Evolutionary conservation across 163 green algal genomes (phyloP).

Genomic region (Volvox carteri): DNA sequence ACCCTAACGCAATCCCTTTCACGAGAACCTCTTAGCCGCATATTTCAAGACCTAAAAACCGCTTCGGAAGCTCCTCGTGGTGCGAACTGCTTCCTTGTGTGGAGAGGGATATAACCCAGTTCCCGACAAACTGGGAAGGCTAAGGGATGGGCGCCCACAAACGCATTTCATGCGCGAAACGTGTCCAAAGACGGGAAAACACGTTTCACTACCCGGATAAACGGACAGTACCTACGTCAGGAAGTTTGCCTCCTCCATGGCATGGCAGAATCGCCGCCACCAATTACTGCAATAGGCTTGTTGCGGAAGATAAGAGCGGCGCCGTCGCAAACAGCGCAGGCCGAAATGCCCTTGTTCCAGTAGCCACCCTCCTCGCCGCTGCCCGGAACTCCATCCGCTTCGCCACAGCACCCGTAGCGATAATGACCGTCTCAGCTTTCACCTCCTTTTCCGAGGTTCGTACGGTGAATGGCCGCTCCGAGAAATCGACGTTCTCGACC

Average conservation of each 20-base stretch:
- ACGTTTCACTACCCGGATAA: too few relatives aligned
- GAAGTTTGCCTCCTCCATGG: constrained; percentile 94
- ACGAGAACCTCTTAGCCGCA: too few relatives aligned
- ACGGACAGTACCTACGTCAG: constrained; percentile 79
- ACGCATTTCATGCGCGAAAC: too few relatives aligned
- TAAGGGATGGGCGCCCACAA: too few relatives aligned
- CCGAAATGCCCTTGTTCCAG: constrained; percentile 92
- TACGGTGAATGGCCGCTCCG: constrained; percentile 81
- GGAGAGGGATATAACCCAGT: too few relatives aligned
- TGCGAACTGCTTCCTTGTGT: too few relatives aligned
- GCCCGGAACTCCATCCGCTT: constrained; percentile 81
- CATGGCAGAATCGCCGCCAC: constrained; percentile 93
- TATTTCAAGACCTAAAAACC: too few relatives aligned
- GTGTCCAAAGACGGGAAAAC: too few relatives aligned
- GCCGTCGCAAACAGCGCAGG: constrained; percentile 95
- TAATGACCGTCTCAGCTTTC: constrained; percentile 81
- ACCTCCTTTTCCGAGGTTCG: constrained; percentile 65
- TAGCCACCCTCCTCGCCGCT: constrained; percentile 76
- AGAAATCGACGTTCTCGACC: constrained; percentile 83
- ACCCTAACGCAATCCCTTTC: too few relatives aligned
- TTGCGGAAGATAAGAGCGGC: constrained; percentile 93
- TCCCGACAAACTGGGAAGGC: too few relatives aligned
- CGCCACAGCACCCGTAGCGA: constrained; percentile 80
- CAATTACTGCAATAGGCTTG: constrained; percentile 91
- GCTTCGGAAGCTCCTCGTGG: too few relatives aligned